These are phyloP conservation scores for Spatholobus suberectus DNA, from an alignment of 306 rosid species.

Conservation along the genomic window DNA sequence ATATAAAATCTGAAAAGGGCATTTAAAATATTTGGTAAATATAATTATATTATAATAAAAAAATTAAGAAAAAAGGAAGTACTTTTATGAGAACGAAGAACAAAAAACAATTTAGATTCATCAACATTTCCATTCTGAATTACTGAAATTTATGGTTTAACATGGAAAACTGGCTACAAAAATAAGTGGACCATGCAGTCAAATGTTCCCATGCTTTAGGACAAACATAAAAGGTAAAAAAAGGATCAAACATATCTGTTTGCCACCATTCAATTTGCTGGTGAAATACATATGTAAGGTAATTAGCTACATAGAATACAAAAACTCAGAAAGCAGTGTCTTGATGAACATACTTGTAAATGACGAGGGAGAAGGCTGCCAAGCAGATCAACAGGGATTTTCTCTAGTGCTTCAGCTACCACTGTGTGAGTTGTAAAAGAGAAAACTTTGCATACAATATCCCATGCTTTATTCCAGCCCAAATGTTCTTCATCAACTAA, in stretches of 20 bases:
- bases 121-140: constrained; percentile 17
- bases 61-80: not conserved
- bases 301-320: constrained; percentile 28
- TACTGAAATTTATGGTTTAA: constrained; percentile 4
- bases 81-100: constrained; percentile 6
- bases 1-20: constrained; percentile 64
- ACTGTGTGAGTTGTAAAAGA: constrained; percentile 76
- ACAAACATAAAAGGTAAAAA: constrained; percentile 28
- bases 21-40: constrained; percentile 28
- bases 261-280: not conserved
- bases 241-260: constrained; percentile 8
- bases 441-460: constrained; percentile 62
- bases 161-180: constrained; percentile 26
- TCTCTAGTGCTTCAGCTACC: constrained; percentile 71
- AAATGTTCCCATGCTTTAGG: constrained; percentile 32
- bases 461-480: constrained; percentile 71
- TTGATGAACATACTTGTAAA: constrained; percentile 57
- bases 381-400: constrained; percentile 72
- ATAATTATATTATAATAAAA: constrained; percentile 19
- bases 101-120: constrained; percentile 12
- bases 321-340: not conserved
- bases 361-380: constrained; percentile 82
- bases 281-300: constrained; percentile 9
- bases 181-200: constrained; percentile 17
- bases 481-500: constrained; percentile 76